phyloP scores from a whole-genome alignment of 2,329 filamentous ascomycete species.

The Mollisiaceae sp. region DNA sequence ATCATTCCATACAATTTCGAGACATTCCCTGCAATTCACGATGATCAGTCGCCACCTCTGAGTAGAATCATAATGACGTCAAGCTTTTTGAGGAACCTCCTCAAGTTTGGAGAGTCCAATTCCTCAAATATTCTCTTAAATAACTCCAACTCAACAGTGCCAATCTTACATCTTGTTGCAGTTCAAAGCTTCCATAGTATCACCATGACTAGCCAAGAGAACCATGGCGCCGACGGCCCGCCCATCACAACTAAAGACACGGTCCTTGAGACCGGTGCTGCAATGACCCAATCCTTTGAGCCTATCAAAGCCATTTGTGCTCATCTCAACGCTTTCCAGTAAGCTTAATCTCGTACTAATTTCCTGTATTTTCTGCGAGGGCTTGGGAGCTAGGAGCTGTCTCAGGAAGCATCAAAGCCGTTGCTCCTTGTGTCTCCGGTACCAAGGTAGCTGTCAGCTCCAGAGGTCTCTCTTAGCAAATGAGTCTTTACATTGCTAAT shows the following conservation, averaged over 20 bases:
- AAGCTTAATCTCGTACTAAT: too few relatives aligned
- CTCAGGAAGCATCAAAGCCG: too few relatives aligned
- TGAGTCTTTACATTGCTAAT: too few relatives aligned
- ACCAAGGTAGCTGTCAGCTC: too few relatives aligned
- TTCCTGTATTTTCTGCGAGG: too few relatives aligned
- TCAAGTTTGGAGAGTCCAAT: not conserved
- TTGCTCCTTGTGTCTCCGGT: too few relatives aligned
- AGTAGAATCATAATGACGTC: conserved; percentile 9
- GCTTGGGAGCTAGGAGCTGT: too few relatives aligned
- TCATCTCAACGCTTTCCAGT: conserved; percentile 80
- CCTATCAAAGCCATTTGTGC: conserved; percentile 79
- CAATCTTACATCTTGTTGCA: not conserved
- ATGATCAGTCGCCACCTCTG: not conserved
- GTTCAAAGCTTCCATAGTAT: not conserved
- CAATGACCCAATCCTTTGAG: conserved; percentile 66
- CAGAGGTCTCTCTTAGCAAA: too few relatives aligned
- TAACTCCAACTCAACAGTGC: not conserved
- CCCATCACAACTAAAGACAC: conserved; percentile 57
- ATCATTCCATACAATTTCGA: not conserved
- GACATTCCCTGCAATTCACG: not conserved
- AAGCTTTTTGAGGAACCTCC: not conserved
- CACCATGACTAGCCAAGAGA: conserved; percentile 28
- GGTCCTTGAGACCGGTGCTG: conserved; percentile 65
- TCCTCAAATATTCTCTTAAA: not conserved
- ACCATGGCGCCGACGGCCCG: conserved; percentile 19